These are phyloP conservation scores for Xylaria castorea DNA, from an alignment of 495 filamentous ascomycete genomes.

Conservation along the genomic window DNA sequence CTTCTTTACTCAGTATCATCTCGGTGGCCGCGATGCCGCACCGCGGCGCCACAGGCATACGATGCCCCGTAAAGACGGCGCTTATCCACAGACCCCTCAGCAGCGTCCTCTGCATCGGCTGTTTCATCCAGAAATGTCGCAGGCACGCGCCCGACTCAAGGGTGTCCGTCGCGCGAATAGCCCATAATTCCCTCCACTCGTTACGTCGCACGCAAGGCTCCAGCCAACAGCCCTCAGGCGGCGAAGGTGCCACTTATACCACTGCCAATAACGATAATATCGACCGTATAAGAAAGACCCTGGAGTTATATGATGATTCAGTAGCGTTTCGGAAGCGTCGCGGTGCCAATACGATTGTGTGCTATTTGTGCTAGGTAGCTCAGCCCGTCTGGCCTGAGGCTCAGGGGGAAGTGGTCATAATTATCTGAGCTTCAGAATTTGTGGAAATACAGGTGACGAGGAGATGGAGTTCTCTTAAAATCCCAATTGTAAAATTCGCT, in stretches of 20 bases:
- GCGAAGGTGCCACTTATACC: conserved; percentile 73
- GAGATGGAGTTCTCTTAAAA: background rate
- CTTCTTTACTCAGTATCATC: conserved; percentile 62
- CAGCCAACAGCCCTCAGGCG: conserved; percentile 59
- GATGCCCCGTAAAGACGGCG: conserved; percentile 75
- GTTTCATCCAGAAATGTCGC: conserved; percentile 45
- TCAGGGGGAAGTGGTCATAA: background rate
- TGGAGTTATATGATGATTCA: conserved; percentile 66
- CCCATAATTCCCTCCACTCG: conserved; percentile 88
- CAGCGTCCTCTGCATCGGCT: background rate
- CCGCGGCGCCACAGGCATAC: conserved; percentile 79
- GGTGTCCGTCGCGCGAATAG: conserved; percentile 69
- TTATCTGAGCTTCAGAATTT: background rate
- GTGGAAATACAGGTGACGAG: background rate
- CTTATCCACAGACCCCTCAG: conserved; percentile 58
- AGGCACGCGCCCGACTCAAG: conserved; percentile 70
- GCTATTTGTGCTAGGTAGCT: conserved; percentile 58
- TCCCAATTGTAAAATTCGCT: background rate
- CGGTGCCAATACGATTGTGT: conserved; percentile 79
- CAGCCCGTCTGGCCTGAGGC: conserved; percentile 9
- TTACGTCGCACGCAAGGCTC: conserved; percentile 60
- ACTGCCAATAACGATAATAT: conserved; percentile 71
- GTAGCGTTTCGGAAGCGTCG: conserved; percentile 60
- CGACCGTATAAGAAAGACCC: conserved; percentile 65
- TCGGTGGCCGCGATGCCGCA: conserved; percentile 69